phyloP scores from a whole-genome alignment of 202 grass and related monocot species.

The Musa balbisiana region DNA sequence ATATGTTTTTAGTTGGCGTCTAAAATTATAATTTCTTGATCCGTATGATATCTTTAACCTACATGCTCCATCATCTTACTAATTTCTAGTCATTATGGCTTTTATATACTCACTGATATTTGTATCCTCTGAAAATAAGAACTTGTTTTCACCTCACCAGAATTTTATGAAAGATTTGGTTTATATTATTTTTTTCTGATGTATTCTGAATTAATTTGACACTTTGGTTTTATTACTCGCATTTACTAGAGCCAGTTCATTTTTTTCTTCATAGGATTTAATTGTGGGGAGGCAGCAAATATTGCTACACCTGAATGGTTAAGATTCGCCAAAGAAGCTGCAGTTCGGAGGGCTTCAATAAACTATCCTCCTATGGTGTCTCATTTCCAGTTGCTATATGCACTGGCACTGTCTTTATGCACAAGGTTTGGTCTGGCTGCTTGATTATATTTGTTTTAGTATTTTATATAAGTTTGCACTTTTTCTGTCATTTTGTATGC shows the following conservation, averaged over 20 bases:
- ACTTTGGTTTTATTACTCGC: neutral
- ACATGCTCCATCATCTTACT: neutral
- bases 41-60: neutral
- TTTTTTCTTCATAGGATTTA: constrained; percentile 61
- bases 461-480: neutral
- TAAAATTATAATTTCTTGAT: neutral
- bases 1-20: too few relatives aligned
- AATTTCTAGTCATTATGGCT: neutral
- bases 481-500: neutral
- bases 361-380: constrained; percentile 84
- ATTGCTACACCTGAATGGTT: constrained; percentile 93
- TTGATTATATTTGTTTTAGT: neutral
- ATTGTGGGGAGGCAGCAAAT: constrained; percentile 90
- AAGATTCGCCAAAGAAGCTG: constrained; percentile 89
- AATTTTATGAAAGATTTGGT: neutral
- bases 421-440: constrained; percentile 40
- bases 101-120: neutral
- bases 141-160: neutral
- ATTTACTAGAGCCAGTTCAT: neutral
- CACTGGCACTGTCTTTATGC: constrained; percentile 61
- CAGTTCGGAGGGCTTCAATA: constrained; percentile 85
- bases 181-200: too few relatives aligned
- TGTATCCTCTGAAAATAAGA: neutral
- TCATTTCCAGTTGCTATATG: constrained; percentile 84
- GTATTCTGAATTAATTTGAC: too few relatives aligned